Evolutionary conservation across 2,329 filamentous ascomycete species (phyloP), one percentile per base, ranked within the genome.

Genomic region (Pseudogymnoascus sp.): DNA sequence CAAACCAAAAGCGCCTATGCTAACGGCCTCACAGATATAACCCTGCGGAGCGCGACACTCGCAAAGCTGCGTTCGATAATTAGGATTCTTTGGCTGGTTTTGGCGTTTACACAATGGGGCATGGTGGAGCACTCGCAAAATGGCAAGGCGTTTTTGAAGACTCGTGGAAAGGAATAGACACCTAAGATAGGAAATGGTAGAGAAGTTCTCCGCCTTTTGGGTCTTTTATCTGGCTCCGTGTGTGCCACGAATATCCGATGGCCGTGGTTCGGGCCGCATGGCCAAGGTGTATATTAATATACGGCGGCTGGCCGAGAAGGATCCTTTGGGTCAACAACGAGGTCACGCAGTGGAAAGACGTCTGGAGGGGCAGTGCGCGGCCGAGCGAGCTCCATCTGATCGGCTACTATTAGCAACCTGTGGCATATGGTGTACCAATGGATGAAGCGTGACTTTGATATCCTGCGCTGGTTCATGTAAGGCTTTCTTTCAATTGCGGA

Each of bases 1-100:
- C 53, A 42, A 53, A 28, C 40, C 11, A 44, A 25, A 40, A 36
- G 34, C 25, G 53, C 42, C 40, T 34, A 56, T 56, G 28, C 50
- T 56, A 56, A 56, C 50, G n/a, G 50, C 5, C 50, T 56, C n/a
- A 62, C 65, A 81, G 79, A 68, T 81, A 81, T 70, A 80, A 81
- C 66, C 78, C 79, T 2, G 76, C 77, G 14, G 79, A 81, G 69
- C 73, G 79, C 69, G 78, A 79, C 63, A 71, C 74, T 44, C 75
- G 76, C 64, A 79, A 79, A 67, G 70, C 71, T 21, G 71, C 69
- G 18, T 66, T 74, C 68, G 65, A 66, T 60, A 70, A 69, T 63
- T 64, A 56, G 40, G 56, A 40, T 60, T 59, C 53, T 28, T 38
- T 62, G 50, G 44, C 36, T 59, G 37, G 18, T 59, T 50, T 44